Evolutionary conservation across 495 filamentous ascomycete species (phyloP).

Genomic region (Aspergillus affinis): DNA sequence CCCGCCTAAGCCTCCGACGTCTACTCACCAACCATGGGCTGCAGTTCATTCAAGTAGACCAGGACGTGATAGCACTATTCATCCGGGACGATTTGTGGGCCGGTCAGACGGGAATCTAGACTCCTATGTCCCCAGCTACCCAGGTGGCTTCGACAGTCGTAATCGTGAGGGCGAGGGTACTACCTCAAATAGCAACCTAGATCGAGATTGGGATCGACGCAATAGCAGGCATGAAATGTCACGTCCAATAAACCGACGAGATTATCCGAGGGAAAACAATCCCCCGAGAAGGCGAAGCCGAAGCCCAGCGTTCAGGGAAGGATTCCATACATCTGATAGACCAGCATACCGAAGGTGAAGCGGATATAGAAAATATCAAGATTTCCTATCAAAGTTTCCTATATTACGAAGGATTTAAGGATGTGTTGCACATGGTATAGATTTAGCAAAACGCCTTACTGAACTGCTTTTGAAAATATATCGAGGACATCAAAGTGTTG

Average conservation of each 20-base stretch:
- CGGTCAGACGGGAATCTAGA: slow-evolving; percentile 36
- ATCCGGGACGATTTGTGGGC: slow-evolving; percentile 24
- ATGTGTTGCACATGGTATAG: neutral
- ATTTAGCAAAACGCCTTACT: neutral
- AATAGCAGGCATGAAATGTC: slow-evolving; percentile 16
- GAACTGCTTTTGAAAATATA: neutral
- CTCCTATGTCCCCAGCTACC: slow-evolving; percentile 42
- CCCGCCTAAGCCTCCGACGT: slow-evolving; percentile 40
- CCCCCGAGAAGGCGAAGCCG: slow-evolving; percentile 38
- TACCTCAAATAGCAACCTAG: slow-evolving; percentile 15
- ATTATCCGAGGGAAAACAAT: slow-evolving; percentile 32
- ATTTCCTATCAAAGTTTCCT: neutral
- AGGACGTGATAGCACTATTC: slow-evolving; percentile 30
- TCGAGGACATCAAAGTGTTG: neutral
- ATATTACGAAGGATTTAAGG: no score
- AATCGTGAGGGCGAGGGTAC: slow-evolving; percentile 9
- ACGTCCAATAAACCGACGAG: slow-evolving; percentile 23
- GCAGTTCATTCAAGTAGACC: slow-evolving; percentile 25
- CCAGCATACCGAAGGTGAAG: slow-evolving; percentile 16
- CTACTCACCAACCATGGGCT: slow-evolving; percentile 33
- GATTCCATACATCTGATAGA: slow-evolving; percentile 17
- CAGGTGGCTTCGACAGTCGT: neutral
- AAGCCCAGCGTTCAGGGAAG: slow-evolving; percentile 36
- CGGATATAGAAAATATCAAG: neutral
- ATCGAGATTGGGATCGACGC: slow-evolving; percentile 25